Evolutionary conservation across 306 rosid genomes (phyloP).

Genomic region (Lupinus albus): DNA sequence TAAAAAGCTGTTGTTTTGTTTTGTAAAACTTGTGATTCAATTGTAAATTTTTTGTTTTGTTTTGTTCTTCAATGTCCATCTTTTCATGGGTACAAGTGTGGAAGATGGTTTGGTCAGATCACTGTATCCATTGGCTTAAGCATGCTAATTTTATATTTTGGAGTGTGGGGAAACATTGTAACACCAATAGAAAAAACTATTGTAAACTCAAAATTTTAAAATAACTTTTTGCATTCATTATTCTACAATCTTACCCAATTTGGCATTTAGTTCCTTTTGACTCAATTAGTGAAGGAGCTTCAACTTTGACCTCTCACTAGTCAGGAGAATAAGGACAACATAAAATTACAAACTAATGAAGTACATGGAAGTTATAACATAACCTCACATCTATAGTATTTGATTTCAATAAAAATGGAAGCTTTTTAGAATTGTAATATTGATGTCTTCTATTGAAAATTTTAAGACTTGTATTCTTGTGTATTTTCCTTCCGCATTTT

Average conservation of each 20-base stretch:
- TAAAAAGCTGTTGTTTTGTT: constrained; percentile 8
- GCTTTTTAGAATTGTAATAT: neutral
- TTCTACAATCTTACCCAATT: neutral
- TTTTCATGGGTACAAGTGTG: neutral
- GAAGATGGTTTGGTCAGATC: neutral
- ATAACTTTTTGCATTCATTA: neutral
- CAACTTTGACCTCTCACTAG: constrained; percentile 6
- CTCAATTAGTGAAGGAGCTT: neutral
- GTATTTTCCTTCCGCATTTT: constrained; percentile 18
- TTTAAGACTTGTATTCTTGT: constrained; percentile 22
- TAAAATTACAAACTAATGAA: neutral
- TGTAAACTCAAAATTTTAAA: constrained; percentile 2
- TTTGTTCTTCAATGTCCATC: neutral
- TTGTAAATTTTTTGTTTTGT: neutral
- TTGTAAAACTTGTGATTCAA: constrained; percentile 1
- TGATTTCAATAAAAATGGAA: constrained; percentile 13
- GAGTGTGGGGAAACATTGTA: neutral
- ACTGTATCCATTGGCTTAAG: neutral
- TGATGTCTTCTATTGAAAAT: neutral
- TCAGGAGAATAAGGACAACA: neutral
- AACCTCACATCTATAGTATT: constrained; percentile 1
- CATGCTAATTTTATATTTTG: neutral
- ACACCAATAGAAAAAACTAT: neutral
- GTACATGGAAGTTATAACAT: neutral
- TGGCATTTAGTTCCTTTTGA: constrained; percentile 5